Evolutionary conservation across 148 eudicot genomes (phyloP).

Genomic region (Chenopodium suecicum): DNA sequence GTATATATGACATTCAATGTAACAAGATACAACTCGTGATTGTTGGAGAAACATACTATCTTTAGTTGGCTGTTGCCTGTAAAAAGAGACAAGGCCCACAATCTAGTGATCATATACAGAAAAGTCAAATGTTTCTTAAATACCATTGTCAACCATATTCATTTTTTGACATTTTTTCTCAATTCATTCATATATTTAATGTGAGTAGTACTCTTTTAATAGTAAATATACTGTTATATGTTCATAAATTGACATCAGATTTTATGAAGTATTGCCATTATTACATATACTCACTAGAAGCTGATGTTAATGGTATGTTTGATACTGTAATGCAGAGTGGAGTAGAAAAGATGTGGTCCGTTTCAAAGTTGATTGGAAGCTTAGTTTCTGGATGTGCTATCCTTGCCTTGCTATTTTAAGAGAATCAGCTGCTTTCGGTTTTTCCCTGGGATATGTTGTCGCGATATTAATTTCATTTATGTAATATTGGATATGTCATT

Average conservation of each 20-base stretch:
- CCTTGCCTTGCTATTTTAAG: constrained; percentile 24
- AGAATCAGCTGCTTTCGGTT: constrained; percentile 1
- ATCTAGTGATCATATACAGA: background rate
- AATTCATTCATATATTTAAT: background rate
- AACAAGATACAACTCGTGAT: constrained; percentile 3
- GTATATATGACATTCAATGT: background rate
- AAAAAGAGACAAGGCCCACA: background rate
- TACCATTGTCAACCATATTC: background rate
- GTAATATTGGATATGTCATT: constrained; percentile 21
- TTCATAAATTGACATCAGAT: background rate
- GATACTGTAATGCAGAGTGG: constrained; percentile 27
- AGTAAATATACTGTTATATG: background rate
- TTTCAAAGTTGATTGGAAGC: constrained; percentile 27
- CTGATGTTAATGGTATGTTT: background rate
- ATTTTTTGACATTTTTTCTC: background rate
- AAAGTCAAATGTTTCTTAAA: background rate
- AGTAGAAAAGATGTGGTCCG: constrained; percentile 22
- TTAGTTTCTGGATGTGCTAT: constrained; percentile 20
- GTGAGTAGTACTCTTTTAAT: background rate
- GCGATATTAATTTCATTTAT: constrained; percentile 7
- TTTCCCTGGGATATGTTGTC: background rate
- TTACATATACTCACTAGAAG: background rate
- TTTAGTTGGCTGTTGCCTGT: background rate
- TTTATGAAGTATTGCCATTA: background rate
- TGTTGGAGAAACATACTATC: background rate